These are phyloP conservation scores for Lactarius psammicola DNA, from an alignment of 768 basidiomycete species.

Conservation along the genomic window DNA sequence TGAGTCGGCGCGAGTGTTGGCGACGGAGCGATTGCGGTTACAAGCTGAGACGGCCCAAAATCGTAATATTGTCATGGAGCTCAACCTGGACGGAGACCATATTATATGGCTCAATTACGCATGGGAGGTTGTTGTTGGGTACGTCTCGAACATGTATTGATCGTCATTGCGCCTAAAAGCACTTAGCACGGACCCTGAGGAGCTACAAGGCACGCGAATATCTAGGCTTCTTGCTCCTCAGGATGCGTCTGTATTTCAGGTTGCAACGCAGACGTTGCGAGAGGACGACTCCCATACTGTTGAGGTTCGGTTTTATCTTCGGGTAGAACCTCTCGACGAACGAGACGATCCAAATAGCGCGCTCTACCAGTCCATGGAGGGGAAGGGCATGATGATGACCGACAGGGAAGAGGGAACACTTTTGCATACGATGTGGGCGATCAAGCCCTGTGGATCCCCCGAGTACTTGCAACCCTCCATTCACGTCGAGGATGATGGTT, in stretches of 20 bases:
- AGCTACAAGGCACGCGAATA: slow-evolving; percentile 74
- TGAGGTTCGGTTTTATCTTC: slow-evolving; percentile 86
- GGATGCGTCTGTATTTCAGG: slow-evolving; percentile 81
- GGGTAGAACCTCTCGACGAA: slow-evolving; percentile 65
- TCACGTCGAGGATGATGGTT: slow-evolving; percentile 48
- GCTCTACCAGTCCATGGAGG: slow-evolving; percentile 87
- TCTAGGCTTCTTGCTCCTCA: slow-evolving; percentile 75
- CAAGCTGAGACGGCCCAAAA: slow-evolving; percentile 95
- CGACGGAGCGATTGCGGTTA: slow-evolving; percentile 81
- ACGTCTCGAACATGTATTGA: slow-evolving; percentile 35
- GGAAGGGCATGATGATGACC: slow-evolving; percentile 97
- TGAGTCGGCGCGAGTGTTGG: slow-evolving; percentile 80
- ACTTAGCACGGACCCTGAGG: slow-evolving; percentile 76
- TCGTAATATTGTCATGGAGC: slow-evolving; percentile 94
- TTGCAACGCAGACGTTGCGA: slow-evolving; percentile 80
- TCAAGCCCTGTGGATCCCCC: slow-evolving; percentile 75
- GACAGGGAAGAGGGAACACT: slow-evolving; percentile 85
- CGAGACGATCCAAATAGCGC: slow-evolving; percentile 45
- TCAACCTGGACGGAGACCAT: slow-evolving; percentile 90
- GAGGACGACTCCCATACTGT: slow-evolving; percentile 94
- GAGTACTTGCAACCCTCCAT: slow-evolving; percentile 67
- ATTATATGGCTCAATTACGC: slow-evolving; percentile 96
- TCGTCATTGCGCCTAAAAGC: slow-evolving; percentile 20
- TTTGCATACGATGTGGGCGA: slow-evolving; percentile 98
- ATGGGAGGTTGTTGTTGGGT: slow-evolving; percentile 92